Evolutionary conservation across 768 basidiomycete genomes (phyloP), one percentile per base, ranked within the genome.

Genomic region (Boletus tomentosulus): DNA sequence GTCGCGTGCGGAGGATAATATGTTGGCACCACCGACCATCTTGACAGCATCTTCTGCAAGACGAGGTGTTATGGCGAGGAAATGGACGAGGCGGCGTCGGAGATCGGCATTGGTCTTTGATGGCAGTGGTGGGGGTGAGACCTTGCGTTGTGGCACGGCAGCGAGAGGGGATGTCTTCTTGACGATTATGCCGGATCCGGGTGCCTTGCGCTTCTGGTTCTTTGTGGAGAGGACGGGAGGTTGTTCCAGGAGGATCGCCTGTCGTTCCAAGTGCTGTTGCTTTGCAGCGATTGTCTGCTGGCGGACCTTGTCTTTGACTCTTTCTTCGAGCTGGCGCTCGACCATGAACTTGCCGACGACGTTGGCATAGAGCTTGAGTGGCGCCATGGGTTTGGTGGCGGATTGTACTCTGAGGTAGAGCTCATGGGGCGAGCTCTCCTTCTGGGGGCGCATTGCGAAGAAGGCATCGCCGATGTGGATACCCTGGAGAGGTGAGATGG

Each of bases 301-400:
- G 73, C 72, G 82, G 67, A 71, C 78, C 66, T 62, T 80, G 67
- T 61, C 74, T 53, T 61, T 74, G 54, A 74, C 67, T 38, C 66
- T 73, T 42, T 69, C 63, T 59, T 73, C 79, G 34, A 88, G 76
- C 61, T 87, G 78, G 46, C 80, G 81, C 47, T 84, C 82, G 48
- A 90, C 82, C 34, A 73, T 75, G 64, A 87, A 81, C 67, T 85
- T 89, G 35, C 87, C 87, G n/a, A 80, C 75, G 42, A 92, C 81
- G 60, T 82, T 84, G 57, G 86, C 89, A 59, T 85, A 80, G 19
- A 87, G 79, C 66, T 87, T 89, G 59, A 91, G 78, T 2, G 86
- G 83, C 0, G 81, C 79, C 57, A 74, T 80, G 46, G 79, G 82
- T 66, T 82, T 85, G 24, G 77, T 71, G 8, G 78, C 74, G 15